phyloP scores from a whole-genome alignment of 1,284 basidiomycete species.

The Inonotus hispidus region DNA sequence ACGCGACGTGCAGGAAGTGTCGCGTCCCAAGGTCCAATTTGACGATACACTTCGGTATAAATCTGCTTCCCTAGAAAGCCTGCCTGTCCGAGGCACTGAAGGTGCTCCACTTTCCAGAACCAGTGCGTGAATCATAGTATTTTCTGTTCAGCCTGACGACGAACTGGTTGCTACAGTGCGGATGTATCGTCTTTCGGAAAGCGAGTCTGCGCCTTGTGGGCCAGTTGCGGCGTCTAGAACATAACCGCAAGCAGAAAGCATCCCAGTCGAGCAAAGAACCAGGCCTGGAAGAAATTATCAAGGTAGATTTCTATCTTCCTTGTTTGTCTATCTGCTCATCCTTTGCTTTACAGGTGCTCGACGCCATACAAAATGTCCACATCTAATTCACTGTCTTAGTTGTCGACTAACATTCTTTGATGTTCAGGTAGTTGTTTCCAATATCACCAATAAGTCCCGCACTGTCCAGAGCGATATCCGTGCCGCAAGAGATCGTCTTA shows the following conservation, averaged over 20 bases:
- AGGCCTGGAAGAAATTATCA: conserved; percentile 16
- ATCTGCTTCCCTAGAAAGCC: conserved; percentile 2
- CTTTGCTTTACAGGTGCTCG: conserved; percentile 5
- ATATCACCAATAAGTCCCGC: conserved; percentile 38
- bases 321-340: background rate
- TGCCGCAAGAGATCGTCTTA: conserved; percentile 34
- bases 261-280: conserved; percentile 11
- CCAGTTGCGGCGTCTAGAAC: background rate
- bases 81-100: background rate
- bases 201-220: background rate
- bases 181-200: background rate
- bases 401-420: conserved; percentile 10
- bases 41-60: conserved; percentile 11
- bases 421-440: conserved; percentile 37
- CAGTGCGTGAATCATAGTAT: background rate
- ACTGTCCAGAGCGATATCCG: conserved; percentile 38
- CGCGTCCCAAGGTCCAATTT: conserved; percentile 10
- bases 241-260: background rate
- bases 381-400: background rate
- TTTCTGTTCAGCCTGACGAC: background rate
- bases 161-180: background rate
- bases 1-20: background rate
- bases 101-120: background rate
- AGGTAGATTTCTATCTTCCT: background rate
- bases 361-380: conserved; percentile 15